A percentile compares a stretch with the other conserved stretches of the same genome.
These are phyloP conservation scores for Cercospora sp. DNA, from an alignment of 2,329 filamentous ascomycete species.

Conservation along the genomic window DNA sequence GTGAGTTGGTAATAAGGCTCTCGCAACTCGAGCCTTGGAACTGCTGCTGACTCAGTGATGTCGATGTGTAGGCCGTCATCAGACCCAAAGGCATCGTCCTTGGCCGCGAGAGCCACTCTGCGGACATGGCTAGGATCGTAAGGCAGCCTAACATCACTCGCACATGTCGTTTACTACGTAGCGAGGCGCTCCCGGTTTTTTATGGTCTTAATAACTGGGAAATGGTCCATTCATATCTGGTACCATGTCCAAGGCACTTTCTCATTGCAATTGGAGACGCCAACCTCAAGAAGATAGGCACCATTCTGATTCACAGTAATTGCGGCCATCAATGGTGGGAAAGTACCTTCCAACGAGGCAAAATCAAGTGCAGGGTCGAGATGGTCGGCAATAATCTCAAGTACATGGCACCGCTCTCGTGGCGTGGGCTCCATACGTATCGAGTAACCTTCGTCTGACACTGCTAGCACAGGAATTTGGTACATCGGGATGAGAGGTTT, in stretches of 20 bases:
- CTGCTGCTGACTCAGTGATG: background rate
- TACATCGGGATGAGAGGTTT: background rate
- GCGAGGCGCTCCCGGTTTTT: conserved; percentile 21
- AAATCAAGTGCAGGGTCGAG: conserved; percentile 6
- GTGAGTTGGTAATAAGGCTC: conserved; percentile 5
- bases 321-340: conserved; percentile 13
- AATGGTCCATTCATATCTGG: conserved; percentile 16
- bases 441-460: conserved; percentile 7
- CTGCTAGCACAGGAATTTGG: background rate
- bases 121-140: conserved; percentile 13
- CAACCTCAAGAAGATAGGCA: conserved; percentile 13
- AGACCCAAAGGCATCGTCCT: conserved; percentile 10
- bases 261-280: conserved; percentile 13
- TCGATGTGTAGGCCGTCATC: conserved; percentile 14
- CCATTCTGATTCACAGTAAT: conserved; percentile 13
- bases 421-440: conserved; percentile 3
- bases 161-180: conserved; percentile 17
- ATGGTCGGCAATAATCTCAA: background rate
- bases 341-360: conserved; percentile 2
- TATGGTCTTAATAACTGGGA: conserved; percentile 21
- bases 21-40: background rate
- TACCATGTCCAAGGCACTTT: conserved; percentile 23
- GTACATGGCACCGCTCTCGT: background rate
- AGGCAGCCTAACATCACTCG: conserved; percentile 23
- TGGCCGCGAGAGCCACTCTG: conserved; percentile 13